These are phyloP conservation scores for Exophiala bonariae DNA, from an alignment of 2,329 filamentous ascomycete genomes.

Conservation along the genomic window DNA sequence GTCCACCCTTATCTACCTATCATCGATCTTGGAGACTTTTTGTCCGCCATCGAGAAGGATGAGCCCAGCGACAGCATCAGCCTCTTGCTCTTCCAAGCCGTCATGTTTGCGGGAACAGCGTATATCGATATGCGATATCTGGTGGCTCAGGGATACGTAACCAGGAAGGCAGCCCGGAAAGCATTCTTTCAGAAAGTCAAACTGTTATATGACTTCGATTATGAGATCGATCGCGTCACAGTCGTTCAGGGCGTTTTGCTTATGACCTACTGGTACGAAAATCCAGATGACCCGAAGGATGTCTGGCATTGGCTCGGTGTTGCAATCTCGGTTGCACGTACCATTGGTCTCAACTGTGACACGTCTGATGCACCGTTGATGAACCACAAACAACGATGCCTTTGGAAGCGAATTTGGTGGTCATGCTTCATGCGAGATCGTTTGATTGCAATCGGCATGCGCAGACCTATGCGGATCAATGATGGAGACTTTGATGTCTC, in stretches of 20 bases:
- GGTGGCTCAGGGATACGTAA: constrained; percentile 72
- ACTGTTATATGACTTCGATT: constrained; percentile 93
- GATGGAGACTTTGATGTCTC: constrained; percentile 91
- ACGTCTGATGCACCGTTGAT: constrained; percentile 72
- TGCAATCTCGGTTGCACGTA: constrained; percentile 87
- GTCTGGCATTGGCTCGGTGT: constrained; percentile 99
- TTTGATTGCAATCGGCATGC: constrained; percentile 89
- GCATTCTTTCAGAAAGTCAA: constrained; percentile 80
- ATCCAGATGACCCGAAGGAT: constrained; percentile 93
- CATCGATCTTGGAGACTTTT: constrained; percentile 65
- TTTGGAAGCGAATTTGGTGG: constrained; percentile 98
- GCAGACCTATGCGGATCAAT: constrained; percentile 87
- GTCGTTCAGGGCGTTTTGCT: constrained; percentile 85
- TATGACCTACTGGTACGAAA: constrained; percentile 98
- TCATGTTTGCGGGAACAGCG: constrained; percentile 90
- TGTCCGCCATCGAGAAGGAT: constrained; percentile 58
- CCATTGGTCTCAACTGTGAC: constrained; percentile 88
- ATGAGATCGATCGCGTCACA: constrained; percentile 84
- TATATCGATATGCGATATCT: constrained; percentile 81
- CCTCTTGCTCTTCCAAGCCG: constrained; percentile 84
- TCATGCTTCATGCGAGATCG: constrained; percentile 94
- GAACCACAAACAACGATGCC: constrained; percentile 68
- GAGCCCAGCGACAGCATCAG: constrained; percentile 74
- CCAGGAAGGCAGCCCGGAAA: constrained; percentile 78
- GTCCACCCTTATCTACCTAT: constrained; percentile 94